Conservation (phyloP, 2,329 filamentous ascomycete species). For the Penicillium sp. region DNA sequence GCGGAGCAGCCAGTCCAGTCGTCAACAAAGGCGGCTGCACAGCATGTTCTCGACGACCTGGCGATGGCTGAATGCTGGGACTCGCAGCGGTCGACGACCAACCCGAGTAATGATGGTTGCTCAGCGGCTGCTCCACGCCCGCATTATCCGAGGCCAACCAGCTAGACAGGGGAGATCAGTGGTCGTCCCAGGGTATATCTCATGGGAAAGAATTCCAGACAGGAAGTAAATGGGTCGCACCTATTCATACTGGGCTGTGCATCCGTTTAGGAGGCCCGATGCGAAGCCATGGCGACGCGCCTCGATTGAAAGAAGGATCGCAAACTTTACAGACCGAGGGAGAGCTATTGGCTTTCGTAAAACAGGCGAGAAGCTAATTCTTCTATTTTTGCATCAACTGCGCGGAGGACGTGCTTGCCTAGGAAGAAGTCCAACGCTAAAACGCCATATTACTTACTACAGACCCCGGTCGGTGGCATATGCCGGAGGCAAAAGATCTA, state of each 20-base stretch:
- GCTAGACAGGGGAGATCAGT: constrained; percentile 30
- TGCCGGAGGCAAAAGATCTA: constrained; percentile 16
- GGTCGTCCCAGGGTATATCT: constrained; percentile 3
- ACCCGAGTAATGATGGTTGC: constrained; percentile 30
- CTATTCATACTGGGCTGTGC: constrained; percentile 38
- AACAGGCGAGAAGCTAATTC: constrained; percentile 21
- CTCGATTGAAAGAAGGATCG: constrained; percentile 20
- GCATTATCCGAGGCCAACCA: constrained; percentile 33
- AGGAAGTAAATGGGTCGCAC: constrained; percentile 22
- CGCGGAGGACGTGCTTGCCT: constrained; percentile 18
- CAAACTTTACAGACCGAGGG: constrained; percentile 11
- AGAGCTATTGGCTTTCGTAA: constrained; percentile 13
- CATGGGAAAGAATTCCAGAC: not conserved
- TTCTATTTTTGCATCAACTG: constrained; percentile 31
- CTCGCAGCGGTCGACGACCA: constrained; percentile 31
- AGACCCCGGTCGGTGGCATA: constrained; percentile 18
- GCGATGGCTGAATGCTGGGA: constrained; percentile 35
- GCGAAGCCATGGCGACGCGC: constrained; percentile 29
- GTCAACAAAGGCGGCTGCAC: constrained; percentile 43
- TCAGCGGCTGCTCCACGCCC: constrained; percentile 33
- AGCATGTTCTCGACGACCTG: constrained; percentile 43
- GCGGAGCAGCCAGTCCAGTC: constrained; percentile 39
- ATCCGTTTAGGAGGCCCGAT: constrained; percentile 27
- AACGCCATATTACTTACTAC: constrained; percentile 15
- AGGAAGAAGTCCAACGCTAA: constrained; percentile 12